Evolutionary conservation across 352 stramenopile species (phyloP).

Genomic region (Phytopythium cucurbitacearum): DNA sequence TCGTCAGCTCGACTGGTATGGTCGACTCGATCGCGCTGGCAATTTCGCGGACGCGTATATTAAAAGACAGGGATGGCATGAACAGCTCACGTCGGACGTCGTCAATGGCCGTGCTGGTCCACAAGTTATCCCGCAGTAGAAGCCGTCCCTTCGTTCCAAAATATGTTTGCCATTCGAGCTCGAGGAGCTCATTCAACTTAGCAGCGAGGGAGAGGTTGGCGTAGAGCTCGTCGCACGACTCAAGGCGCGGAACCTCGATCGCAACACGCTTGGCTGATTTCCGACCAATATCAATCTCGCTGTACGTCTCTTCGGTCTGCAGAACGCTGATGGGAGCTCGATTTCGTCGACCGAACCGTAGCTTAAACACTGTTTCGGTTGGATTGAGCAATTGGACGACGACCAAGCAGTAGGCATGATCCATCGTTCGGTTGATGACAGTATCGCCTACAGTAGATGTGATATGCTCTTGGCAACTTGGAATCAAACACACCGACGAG

Average conservation of each 20-base stretch:
- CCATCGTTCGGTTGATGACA: slow-evolving; percentile 17
- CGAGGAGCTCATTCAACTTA: slow-evolving; percentile 32
- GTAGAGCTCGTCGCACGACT: not conserved
- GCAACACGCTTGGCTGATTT: slow-evolving; percentile 41
- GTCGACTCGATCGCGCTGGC: not conserved
- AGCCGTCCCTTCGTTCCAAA: slow-evolving; percentile 37
- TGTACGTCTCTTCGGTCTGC: not conserved
- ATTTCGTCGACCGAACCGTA: slow-evolving; percentile 22
- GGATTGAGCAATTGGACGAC: slow-evolving; percentile 61
- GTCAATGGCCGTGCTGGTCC: not conserved
- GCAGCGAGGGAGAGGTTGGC: slow-evolving; percentile 11
- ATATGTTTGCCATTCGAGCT: slow-evolving; percentile 54
- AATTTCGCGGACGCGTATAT: slow-evolving; percentile 12
- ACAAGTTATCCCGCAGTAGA: slow-evolving; percentile 10
- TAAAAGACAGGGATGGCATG: slow-evolving; percentile 25
- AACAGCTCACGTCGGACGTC: slow-evolving; percentile 22
- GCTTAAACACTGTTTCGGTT: slow-evolving; percentile 62
- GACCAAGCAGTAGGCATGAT: slow-evolving; percentile 45
- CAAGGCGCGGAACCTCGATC: slow-evolving; percentile 35
- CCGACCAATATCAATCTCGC: slow-evolving; percentile 41
- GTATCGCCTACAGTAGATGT: not conserved
- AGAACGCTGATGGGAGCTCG: not conserved
- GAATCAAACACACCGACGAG: slow-evolving; percentile 27
- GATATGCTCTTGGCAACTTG: slow-evolving; percentile 21
- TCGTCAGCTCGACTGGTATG: no score